Percentiles rank a stretch among this genome's conserved stretches.
phyloP scores from a whole-genome alignment of 495 filamentous ascomycete species.

The Penicillium tannophilum region DNA sequence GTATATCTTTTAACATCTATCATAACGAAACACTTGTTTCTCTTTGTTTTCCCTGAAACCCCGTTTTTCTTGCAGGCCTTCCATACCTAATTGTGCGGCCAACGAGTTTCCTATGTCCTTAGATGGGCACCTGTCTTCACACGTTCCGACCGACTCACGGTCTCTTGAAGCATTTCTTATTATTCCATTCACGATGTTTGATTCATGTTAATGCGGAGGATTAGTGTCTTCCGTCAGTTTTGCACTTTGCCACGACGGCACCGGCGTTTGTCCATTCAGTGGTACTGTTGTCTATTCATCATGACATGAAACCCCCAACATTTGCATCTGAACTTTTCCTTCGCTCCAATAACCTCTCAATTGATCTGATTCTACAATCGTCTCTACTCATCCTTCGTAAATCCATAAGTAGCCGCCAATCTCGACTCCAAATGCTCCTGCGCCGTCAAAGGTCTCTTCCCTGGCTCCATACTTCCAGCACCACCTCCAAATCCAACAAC shows the following conservation, averaged over 20 bases:
- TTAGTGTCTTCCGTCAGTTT: conserved; percentile 10
- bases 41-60: conserved; percentile 2
- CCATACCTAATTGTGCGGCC: conserved; percentile 23
- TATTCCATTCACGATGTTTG: conserved; percentile 18
- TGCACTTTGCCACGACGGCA: conserved; percentile 29
- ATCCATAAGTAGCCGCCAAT: conserved; percentile 74
- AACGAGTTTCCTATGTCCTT: conserved; percentile 29
- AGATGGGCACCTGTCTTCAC: conserved; percentile 20
- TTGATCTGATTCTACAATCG: background rate
- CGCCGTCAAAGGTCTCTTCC: conserved; percentile 71
- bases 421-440: conserved; percentile 77
- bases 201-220: conserved; percentile 22
- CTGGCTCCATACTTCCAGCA: conserved; percentile 42
- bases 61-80: conserved; percentile 8
- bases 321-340: conserved; percentile 15
- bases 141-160: conserved; percentile 10
- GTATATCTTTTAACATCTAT: conserved; percentile 26
- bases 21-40: conserved; percentile 12
- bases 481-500: conserved; percentile 48
- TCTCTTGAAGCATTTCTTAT: conserved; percentile 16
- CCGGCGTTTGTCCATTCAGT: conserved; percentile 25
- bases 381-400: conserved; percentile 33
- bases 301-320: conserved; percentile 18
- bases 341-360: background rate
- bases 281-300: conserved; percentile 12